These are phyloP conservation scores for Malus sieversii DNA, from an alignment of 306 rosid genomes.

Conservation along the genomic window DNA sequence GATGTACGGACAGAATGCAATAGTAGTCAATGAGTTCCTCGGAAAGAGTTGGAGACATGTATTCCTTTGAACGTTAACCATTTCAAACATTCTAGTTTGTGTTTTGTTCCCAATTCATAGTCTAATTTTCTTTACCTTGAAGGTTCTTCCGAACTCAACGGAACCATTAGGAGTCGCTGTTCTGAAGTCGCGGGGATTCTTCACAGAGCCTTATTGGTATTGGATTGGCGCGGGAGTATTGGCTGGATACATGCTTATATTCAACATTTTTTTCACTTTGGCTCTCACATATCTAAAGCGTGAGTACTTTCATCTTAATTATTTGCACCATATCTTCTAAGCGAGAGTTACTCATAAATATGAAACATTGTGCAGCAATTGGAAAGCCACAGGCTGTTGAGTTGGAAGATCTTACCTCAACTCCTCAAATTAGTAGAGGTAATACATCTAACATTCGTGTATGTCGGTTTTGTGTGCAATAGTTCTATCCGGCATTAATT, in stretches of 20 bases:
- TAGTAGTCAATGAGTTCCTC: conserved; percentile 19
- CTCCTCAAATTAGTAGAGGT: conserved; percentile 30
- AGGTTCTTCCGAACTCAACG: conserved; percentile 33
- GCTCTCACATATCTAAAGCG: conserved; percentile 43
- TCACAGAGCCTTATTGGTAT: conserved; percentile 20
- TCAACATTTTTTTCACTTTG: conserved; percentile 28
- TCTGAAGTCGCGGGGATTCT: conserved; percentile 41
- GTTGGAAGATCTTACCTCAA: conserved; percentile 29
- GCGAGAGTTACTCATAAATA: not conserved
- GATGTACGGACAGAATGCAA: conserved; percentile 21
- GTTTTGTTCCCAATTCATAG: not conserved
- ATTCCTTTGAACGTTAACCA: not conserved
- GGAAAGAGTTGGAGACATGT: conserved; percentile 16
- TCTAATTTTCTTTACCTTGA: not conserved
- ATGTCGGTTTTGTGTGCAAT: not conserved
- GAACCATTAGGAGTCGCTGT: conserved; percentile 33
- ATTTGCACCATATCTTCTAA: not conserved
- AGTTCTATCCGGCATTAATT: not conserved
- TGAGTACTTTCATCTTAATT: conserved; percentile 20
- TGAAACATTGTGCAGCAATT: conserved; percentile 4
- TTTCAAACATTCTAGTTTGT: not conserved
- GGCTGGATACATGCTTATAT: conserved; percentile 20
- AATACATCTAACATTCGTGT: not conserved
- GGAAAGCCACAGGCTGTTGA: conserved; percentile 20
- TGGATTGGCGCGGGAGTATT: conserved; percentile 15